Evolutionary conservation across 805 yeast species (phyloP), one percentile per base, ranked within the genome.

Genomic region (Candida endomychidarum): DNA sequence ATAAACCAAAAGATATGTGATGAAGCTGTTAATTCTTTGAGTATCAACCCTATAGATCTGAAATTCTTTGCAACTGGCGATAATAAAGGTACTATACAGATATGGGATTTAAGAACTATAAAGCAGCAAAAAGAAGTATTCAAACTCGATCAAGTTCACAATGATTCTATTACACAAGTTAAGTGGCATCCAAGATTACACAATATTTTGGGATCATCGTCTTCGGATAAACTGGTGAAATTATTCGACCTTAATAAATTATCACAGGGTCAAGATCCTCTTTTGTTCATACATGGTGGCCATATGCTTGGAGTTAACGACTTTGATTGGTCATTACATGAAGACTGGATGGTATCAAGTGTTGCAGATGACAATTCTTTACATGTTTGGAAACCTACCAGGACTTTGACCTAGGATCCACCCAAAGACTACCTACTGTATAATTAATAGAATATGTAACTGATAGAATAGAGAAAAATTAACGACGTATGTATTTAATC

Each of bases 261-360:
- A 3, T 49, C 49, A 1, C 50, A 47, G 6, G 46, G 53, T 18
- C 44, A 51, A 4, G 51, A 52, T 3, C 37, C 45, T 8, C 53
- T 74, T 38, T 32, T 78, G 6, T 89, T 90, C 54, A 70, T 72
- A 3, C 98, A 90, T 60, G 83, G 81, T 3, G 97, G 97, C 0
- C 98, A 90, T 58, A 74, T 83, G 75, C 67, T 83, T n/a, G 89
- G 91, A 3, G 86, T 90, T 2, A 85, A 83, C 48, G 97, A 89
- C 51, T 62, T 88, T 20, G 74, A 79, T 23, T 90, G 97, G 97
- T 84, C 86, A 41, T 75, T 79, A 0, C 80, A 80, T 43, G 85
- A 78, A 41, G 77, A 79, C 3, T 77, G 83, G 77, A 70, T 83
- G 74, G 47, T 88, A 25, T 81, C 87, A 3, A 80, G 88, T 52